Base-by-base conservation (phyloP, 768 basidiomycete genomes). In the Suillus sp. region DNA sequence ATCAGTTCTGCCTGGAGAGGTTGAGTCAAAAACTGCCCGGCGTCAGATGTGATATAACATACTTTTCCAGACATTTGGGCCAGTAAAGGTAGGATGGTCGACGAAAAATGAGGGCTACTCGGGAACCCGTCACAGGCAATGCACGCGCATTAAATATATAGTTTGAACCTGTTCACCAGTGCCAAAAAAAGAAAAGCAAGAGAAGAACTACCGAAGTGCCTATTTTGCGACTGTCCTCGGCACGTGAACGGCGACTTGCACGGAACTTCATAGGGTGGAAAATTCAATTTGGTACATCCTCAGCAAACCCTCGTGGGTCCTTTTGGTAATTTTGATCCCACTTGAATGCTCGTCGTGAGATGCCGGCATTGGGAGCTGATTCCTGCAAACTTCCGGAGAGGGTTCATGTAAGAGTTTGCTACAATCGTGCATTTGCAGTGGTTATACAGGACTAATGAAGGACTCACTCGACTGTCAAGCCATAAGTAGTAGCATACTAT, bases 1-100 rank as follows among this genome's bases (percentile, higher is more conserved):
- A 63, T 22, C 47, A 73, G n/a, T 32, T 61, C 63, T 54, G 73
- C 62, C 16, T 57, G 56, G 25, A 20, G 25, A 57, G 18, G 37
- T 38, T 16, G 25, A 4, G 38, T 57, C 16, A 40, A 20, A 20
- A 40, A 40, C 13, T 57, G 25, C 5, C 25, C 11, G 6, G 18
- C 20, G 4, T 18, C 5, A 13, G 37, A 57, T 57, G 38, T 7
- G 38, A 57, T 40, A 27, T 20, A 40, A 57, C 56, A 27, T 40
- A 57, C 56, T 25, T 57, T 57, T 27, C 38, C 27, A 57, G 18
- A 40, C 56, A 57, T 57, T 27, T 57, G 4, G 10, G 25, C 56
- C 56, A 57, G 27, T 38, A 40, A 57, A 57, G 10, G 18, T 57
- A 57, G 13, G 18, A 27, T 30, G 40, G 38, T 38, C 18, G 37